phyloP scores from a whole-genome alignment of 2,329 filamentous ascomycete species.

The Aspergillus calidoustus region DNA sequence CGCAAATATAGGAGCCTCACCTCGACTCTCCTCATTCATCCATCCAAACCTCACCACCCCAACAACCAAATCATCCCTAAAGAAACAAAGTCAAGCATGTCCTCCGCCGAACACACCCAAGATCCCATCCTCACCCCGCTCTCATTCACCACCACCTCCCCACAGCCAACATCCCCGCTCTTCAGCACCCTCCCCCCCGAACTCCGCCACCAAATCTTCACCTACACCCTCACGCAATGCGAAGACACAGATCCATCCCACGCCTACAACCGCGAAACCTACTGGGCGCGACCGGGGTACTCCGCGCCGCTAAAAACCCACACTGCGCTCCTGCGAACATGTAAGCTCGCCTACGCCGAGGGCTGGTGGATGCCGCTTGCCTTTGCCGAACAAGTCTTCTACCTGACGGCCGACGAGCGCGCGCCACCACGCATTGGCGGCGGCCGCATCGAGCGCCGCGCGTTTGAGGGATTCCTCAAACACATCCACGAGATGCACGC shows the following conservation, averaged over 20 bases:
- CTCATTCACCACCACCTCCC: not conserved
- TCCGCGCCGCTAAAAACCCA: slow-evolving; percentile 43
- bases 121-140: not conserved
- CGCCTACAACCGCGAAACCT: slow-evolving; percentile 37
- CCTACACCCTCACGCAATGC: slow-evolving; percentile 44
- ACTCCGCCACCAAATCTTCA: slow-evolving; percentile 55
- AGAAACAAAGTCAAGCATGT: not conserved
- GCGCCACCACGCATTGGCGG: slow-evolving; percentile 35
- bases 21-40: not conserved
- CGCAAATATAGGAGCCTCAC: not conserved
- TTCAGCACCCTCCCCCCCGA: slow-evolving; percentile 55
- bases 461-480: slow-evolving; percentile 10
- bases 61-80: not conserved
- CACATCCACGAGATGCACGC: slow-evolving; percentile 27
- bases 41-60: not conserved
- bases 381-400: slow-evolving; percentile 47
- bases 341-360: slow-evolving; percentile 49
- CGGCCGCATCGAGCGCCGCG: no score
- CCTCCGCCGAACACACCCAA: no score
- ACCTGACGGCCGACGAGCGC: slow-evolving; percentile 37
- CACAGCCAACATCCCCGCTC: slow-evolving; percentile 28
- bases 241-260: slow-evolving; percentile 32
- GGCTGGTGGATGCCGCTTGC: slow-evolving; percentile 51
- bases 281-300: slow-evolving; percentile 50
- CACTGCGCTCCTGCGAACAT: slow-evolving; percentile 48